Base-by-base conservation (phyloP, 2,329 filamentous ascomycete genomes). In the Chrysoporthe puriensis region DNA sequence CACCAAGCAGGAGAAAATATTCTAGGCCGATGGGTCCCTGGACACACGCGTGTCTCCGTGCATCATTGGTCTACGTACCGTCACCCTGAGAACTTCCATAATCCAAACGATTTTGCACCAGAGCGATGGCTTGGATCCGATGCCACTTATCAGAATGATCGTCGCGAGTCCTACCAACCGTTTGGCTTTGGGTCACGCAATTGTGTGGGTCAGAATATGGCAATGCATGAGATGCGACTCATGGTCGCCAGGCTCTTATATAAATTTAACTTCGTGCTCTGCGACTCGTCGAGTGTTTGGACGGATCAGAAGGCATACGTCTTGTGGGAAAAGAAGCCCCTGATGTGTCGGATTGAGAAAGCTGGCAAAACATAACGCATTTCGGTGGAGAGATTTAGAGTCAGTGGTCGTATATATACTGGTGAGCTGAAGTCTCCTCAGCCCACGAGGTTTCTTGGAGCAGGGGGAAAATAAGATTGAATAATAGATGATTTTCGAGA, bases 111-210 rank as follows among this genome's bases (percentile, higher is more conserved):
- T 3, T 79, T 78, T 59, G 59, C 71, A 9, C 78, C 77, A 0
- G 76, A 79, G 66, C 71, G 77, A 1, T 79, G 77, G 76, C 50
- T 77, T 32, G 70, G 72, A 34, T 21, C 44, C n/a, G 48, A 52
- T 34, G 42, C 43, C 16, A 8, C 18, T 34, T 42, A 18, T 6
- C 16, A 60, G 5, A 44, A 36, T 5, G 60, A 61, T 44, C 26
- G 63, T 9, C 21, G 32, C 16, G 46, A 26, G 32, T 50, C 36
- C 2, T 61, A 70, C 54, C 69, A 73, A 61, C 70, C 70, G 13
- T 73, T 73, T 58, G 62, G 57, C 16, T 14, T 62, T 8, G 71
- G 71, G 0, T 50, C 70, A 16, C 40, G 71, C 8, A 70, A 66
- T 63, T 73, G 71, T 50, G 46, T 73, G 16, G 71, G 72, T 6